phyloP scores from a whole-genome alignment of 371 early-diverging fungal species.

The Smittium culicis region DNA sequence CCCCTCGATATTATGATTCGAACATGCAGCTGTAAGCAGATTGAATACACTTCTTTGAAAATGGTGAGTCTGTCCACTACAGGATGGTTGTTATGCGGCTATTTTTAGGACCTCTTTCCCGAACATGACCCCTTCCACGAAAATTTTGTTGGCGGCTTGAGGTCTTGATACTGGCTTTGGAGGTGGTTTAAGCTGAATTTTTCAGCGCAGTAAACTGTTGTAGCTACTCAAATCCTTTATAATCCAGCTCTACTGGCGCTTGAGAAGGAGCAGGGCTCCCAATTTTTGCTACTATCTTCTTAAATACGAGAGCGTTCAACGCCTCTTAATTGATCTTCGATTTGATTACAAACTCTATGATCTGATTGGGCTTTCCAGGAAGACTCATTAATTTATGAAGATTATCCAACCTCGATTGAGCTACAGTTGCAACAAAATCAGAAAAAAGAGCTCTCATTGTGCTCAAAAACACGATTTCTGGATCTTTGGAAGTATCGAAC shows the following conservation, averaged over 20 bases:
- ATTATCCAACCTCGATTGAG: background rate
- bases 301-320: background rate
- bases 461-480: background rate
- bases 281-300: background rate
- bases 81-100: background rate
- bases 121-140: background rate
- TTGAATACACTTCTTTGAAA: too few relatives aligned
- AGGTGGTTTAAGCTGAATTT: background rate
- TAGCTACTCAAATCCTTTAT: background rate
- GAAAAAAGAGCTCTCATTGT: background rate
- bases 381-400: background rate
- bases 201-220: background rate
- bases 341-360: background rate
- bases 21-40: too few relatives aligned
- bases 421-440: background rate
- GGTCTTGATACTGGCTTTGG: constrained; percentile 13
- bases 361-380: background rate
- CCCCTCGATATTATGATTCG: too few relatives aligned
- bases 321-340: background rate
- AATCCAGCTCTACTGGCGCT: background rate
- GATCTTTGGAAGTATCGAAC: background rate
- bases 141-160: background rate
- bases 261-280: background rate
- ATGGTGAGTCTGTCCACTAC: background rate
- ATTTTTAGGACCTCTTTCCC: background rate